Conservation (phyloP, 176 grass and related monocot species). For the Triticum monococcum region DNA sequence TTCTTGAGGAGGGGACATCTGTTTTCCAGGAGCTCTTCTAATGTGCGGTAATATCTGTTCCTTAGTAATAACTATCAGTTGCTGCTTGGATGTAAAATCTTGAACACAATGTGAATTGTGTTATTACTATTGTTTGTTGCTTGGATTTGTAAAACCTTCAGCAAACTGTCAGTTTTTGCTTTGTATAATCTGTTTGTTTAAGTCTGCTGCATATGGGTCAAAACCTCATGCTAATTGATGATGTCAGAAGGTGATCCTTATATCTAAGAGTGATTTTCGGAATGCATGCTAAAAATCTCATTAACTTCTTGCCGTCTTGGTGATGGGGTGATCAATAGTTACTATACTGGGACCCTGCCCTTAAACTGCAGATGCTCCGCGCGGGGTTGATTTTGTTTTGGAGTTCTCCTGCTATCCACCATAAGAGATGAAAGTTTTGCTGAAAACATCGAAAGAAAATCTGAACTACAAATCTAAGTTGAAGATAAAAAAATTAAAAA, state of each 20-base stretch:
- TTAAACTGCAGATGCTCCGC: background rate
- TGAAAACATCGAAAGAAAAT: background rate
- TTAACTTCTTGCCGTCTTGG: background rate
- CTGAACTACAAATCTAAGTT: background rate
- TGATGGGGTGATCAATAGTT: background rate
- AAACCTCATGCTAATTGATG: background rate
- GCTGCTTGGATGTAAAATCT: slow-evolving; percentile 23
- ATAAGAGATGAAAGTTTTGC: background rate
- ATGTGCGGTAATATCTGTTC: slow-evolving; percentile 31
- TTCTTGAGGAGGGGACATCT: background rate
- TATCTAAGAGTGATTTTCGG: background rate
- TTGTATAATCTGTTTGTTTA: slow-evolving; percentile 22
- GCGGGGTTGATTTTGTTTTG: background rate
- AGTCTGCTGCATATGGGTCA: background rate
- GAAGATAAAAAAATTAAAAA: background rate
- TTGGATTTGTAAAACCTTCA: slow-evolving; percentile 15
- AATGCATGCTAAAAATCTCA: background rate
- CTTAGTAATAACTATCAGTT: slow-evolving; percentile 18
- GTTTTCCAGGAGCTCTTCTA: background rate
- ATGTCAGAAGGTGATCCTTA: background rate
- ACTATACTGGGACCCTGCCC: background rate
- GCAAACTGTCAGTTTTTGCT: background rate
- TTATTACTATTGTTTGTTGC: background rate
- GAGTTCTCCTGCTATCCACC: background rate
- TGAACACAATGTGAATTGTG: background rate